Base-by-base conservation (phyloP, 257 asterid genomes). In the Penstemon davidsonii region DNA sequence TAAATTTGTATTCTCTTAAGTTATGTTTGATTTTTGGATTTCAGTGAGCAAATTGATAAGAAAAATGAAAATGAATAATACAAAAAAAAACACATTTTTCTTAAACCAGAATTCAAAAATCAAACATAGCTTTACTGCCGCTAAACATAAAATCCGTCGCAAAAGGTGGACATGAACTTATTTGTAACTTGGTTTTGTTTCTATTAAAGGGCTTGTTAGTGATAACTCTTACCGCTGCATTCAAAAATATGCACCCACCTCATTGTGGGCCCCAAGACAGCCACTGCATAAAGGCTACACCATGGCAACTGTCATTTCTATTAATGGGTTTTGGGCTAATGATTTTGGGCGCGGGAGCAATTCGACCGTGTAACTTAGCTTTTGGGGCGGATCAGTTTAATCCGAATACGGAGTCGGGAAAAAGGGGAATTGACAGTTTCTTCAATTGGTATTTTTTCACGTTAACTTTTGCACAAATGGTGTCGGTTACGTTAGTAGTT, bases 371-470 rank as follows among this genome's bases (percentile, higher is more conserved):
- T 64, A 89, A 87, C 81, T 78, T 89, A 2, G 95, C 95, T 1
- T 89, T 89, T 71, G 96, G 96, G 0, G 96, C 88, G 4, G 96
- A 89, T 25, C 96, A 89, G 62, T 89, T 89, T 78, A 82, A 89
- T 54, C 95, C 95, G 5, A 79, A 81, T 5, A 87, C 95, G 0
- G 89, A 74, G 5, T 75, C 85, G 0, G 96, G 96, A 2, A 84
- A 82, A 69, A 72, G 86, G 55, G 95, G 90, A 12, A 78, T 84
- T 46, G 85, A 81, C 49, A 85, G 95, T 53, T 89, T 89, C 81
- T 89, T 89, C 86, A 89, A 89, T 18, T 89, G 96, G 96, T 89
- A 89, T 5, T 89, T 87, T 67, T 77, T 89, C 79, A 87, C 96
- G 5, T 64, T 85, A 15, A 87, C 96, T 0, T 89, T 89, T 57